Base-by-base conservation (phyloP, 2,329 filamentous ascomycete species). In the Fusarium lyarnte region DNA sequence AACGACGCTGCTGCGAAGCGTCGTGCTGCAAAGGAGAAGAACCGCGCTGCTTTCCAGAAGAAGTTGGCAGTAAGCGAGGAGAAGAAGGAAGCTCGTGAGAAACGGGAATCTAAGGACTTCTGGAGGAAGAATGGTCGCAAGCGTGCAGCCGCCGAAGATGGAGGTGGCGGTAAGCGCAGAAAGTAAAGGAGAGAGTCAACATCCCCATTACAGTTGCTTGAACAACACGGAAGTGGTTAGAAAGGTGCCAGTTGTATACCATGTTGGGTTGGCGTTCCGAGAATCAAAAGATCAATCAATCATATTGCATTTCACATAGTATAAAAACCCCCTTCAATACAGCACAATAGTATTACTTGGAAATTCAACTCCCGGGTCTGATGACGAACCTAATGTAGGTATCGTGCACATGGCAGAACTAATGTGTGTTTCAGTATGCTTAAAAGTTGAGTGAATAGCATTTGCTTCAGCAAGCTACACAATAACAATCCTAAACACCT, bases 1-100 rank as follows among this genome's bases (percentile, higher is more conserved):
- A 97, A 97, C 78, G 96, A 98, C 79, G 96, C 97, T 81, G 89
- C 92, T 6, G 93, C 93, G 75, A 97, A 96, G 86, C 86, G 96
- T 49, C 84, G 90, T 27, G 91, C 87, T 63, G 95, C 95, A 84
- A 96, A 99, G 86, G 95, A 98, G 78, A 94, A 95, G 86, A 89
- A 94, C 79, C 89, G 93, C 69, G 89, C 90, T 73, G 90, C 90
- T 73, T 96, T 97, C 83, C 87, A 92, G 75, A 93, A 92, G 84
- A 96, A 94, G 87, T 88, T 98, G 43, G 92, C 90, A 12, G 93
- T 94, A 78, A 91, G 91, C 78, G 87, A 91, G 78, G 94, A 97
- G 88, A 97, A 94, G 90, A 93, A 94, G 84, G 89, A 88, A 64
- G 93, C 91, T 68, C 87, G 95, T 58, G 95, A 98, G 86, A 97